Evolutionary conservation across 2,329 filamentous ascomycete species (phyloP).

Genomic region (Clathrospora elynae): DNA sequence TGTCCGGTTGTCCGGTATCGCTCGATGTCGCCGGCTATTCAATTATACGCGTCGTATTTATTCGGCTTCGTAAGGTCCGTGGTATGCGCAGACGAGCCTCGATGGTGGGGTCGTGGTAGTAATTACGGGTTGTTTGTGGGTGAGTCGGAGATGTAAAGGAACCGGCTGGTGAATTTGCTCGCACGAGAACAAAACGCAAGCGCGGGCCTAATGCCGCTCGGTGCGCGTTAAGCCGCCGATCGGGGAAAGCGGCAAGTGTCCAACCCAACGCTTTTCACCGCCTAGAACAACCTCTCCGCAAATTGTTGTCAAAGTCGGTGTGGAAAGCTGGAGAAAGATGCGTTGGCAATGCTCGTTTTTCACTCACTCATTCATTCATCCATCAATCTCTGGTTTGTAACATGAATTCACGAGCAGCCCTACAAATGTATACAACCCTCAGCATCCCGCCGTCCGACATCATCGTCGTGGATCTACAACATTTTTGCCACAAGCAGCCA

Average conservation of each 20-base stretch:
- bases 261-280: slow-evolving; percentile 22
- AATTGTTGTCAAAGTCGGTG: slow-evolving; percentile 6
- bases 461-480: slow-evolving; percentile 9
- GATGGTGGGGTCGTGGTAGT: slow-evolving; percentile 8
- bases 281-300: slow-evolving; percentile 10
- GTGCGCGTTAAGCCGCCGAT: slow-evolving; percentile 22
- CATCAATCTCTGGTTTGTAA: too few relatives aligned
- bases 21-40: slow-evolving; percentile 6
- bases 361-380: too few relatives aligned
- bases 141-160: slow-evolving; percentile 18
- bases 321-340: slow-evolving; percentile 7
- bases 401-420: too few relatives aligned
- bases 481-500: slow-evolving; percentile 13
- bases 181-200: slow-evolving; percentile 24
- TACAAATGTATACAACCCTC: too few relatives aligned
- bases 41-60: slow-evolving; percentile 2
- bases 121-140: slow-evolving; percentile 11
- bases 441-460: slow-evolving; percentile 3
- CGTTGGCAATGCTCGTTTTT: slow-evolving; percentile 9
- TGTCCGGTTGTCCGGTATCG: slow-evolving; percentile 10
- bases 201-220: slow-evolving; percentile 13
- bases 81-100: slow-evolving; percentile 8
- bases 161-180: slow-evolving; percentile 20
- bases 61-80: background rate
- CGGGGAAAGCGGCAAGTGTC: slow-evolving; percentile 20